Base-by-base conservation (phyloP, 2,329 filamentous ascomycete species). In the Pezizomycotina sp. region DNA sequence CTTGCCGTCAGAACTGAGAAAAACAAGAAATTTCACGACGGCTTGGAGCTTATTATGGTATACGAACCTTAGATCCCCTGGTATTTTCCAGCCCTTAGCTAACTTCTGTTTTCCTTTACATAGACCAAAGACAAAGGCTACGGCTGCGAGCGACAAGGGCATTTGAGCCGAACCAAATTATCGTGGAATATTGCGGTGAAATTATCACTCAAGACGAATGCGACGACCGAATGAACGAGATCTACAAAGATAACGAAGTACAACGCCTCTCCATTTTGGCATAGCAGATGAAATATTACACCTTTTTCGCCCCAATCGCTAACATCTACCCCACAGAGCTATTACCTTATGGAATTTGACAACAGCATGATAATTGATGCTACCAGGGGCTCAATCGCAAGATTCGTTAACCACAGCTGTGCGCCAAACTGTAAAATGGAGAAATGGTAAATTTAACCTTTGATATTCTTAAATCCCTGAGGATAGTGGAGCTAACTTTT, bases 311-410 rank as follows among this genome's bases (percentile, higher is more conserved):
- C 7, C 12, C 10, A 12, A 14, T 16, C 25, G 7, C 33, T 40
- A 30, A 40, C 27, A 18, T 12, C 26, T 31, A 28, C 52, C 55
- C 33, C 27, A 8, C 49, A 92, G 80, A 92, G 83, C 59, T 95
- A 92, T 58, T 98, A 98, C 57, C 65, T 98, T 31, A 98, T 98
- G 89, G 83, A 82, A 37, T 93, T 95, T 55, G 84, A 95, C 54
- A 83, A 93, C 57, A 89, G 91, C 58, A 89, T 95, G 74, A 92
- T 95, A 52, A 92, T 98, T 47, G 89, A 98, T 61, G 89, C 86
- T 21, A 93, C 84, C 18, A 82, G 81, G 37, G 89, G 89, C 51
- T 92, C 81, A 48, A 92, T 95, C 58, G 86, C 89, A 52, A 78
- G 89, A 37, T 98, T 98, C 57, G 84, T 98, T 56, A 98, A 98